Conservation (phyloP, 2,329 filamentous ascomycete species). For the Sporothrix sp. region DNA sequence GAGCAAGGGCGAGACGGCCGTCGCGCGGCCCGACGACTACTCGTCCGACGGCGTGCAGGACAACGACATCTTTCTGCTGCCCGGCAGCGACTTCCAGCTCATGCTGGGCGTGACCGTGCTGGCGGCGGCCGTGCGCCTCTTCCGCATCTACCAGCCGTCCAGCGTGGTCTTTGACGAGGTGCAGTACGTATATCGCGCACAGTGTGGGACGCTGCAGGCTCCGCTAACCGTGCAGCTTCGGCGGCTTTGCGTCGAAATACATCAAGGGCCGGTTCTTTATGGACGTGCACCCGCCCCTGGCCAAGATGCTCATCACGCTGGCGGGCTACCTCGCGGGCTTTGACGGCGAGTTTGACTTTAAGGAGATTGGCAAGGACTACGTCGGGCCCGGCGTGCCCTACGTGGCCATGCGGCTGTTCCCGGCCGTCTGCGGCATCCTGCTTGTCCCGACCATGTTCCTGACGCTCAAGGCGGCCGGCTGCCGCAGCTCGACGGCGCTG, state of each 20-base stretch:
- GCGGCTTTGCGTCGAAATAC: constrained; percentile 96
- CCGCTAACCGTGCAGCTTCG: constrained; percentile 60
- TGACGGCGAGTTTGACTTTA: constrained; percentile 94
- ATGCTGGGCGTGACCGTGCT: constrained; percentile 64
- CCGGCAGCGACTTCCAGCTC: constrained; percentile 71
- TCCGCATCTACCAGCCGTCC: constrained; percentile 89
- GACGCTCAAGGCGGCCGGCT: constrained; percentile 83
- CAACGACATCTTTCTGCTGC: constrained; percentile 85
- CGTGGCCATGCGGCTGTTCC: constrained; percentile 91
- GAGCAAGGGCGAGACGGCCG: constrained; percentile 16
- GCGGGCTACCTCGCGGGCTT: constrained; percentile 93
- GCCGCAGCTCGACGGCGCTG: constrained; percentile 72
- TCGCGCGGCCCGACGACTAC: constrained; percentile 43
- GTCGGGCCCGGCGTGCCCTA: constrained; percentile 90
- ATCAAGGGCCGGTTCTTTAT: constrained; percentile 99
- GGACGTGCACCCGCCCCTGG: constrained; percentile 97
- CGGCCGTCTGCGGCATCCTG: constrained; percentile 78
- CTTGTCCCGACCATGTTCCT: constrained; percentile 90
- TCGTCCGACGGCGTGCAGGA: constrained; percentile 72
- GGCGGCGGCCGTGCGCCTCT: constrained; percentile 72
- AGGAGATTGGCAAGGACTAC: constrained; percentile 99
- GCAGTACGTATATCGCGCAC: constrained; percentile 60
- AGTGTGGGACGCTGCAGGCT: too few species aligned
- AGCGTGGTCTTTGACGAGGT: constrained; percentile 99
- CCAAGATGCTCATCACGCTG: constrained; percentile 92